Conservation (phyloP, 2,329 filamentous ascomycete genomes). For the Hansfordia pulvinata region DNA sequence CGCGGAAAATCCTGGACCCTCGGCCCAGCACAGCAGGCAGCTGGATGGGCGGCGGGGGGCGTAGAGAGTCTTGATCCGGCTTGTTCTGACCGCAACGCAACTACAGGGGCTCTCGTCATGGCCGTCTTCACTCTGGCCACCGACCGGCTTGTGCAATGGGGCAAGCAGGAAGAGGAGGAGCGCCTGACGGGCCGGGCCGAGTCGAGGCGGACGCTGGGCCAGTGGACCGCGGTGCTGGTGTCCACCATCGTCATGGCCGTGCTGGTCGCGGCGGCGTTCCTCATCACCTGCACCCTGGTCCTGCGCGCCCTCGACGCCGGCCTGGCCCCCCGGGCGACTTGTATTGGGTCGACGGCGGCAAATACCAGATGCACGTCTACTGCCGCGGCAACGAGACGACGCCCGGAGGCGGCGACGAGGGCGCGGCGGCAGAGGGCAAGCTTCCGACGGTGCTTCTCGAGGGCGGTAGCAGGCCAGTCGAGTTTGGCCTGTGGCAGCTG, state of each 20-base stretch:
- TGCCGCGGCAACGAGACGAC: conserved; percentile 64
- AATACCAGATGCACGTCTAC: conserved; percentile 77
- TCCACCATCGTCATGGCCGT: conserved; percentile 59
- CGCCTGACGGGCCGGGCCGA: conserved; percentile 81
- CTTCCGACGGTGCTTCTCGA: conserved; percentile 78
- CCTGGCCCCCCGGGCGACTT: conserved; percentile 60
- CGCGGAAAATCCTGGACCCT: no score
- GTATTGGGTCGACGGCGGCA: conserved; percentile 69
- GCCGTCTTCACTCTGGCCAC: conserved; percentile 66
- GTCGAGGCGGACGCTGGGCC: conserved; percentile 63
- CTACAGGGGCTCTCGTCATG: conserved; percentile 57
- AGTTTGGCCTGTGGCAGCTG: conserved; percentile 68
- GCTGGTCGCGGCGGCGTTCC: conserved; percentile 53
- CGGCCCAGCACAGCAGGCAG: no score
- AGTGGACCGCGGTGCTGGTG: conserved; percentile 72
- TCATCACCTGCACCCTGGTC: conserved; percentile 69
- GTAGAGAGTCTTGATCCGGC: not conserved
- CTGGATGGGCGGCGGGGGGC: no score
- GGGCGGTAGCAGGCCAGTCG: conserved; percentile 66
- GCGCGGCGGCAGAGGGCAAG: conserved; percentile 35
- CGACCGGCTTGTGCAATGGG: conserved; percentile 78
- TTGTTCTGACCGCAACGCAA: conserved; percentile 3
- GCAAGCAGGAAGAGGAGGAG: conserved; percentile 86
- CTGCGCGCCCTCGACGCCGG: conserved; percentile 69
- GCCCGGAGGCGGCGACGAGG: conserved; percentile 40